phyloP scores from a whole-genome alignment of 2,329 filamentous ascomycete genomes.

The Chaetothyriales sp. region DNA sequence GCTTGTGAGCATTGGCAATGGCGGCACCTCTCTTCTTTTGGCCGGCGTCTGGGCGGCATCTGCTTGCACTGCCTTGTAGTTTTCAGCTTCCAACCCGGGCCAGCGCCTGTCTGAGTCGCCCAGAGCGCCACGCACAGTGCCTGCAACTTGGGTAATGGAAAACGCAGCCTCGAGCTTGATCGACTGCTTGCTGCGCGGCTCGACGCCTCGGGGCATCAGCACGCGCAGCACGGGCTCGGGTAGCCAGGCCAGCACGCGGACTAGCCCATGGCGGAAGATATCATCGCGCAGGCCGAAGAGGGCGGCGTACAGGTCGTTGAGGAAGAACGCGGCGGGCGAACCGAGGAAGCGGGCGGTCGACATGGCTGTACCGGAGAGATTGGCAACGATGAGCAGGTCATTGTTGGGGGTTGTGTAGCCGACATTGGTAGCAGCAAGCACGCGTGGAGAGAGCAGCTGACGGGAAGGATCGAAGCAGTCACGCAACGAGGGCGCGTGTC shows the following conservation, averaged over 20 bases:
- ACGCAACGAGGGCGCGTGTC: conserved; percentile 38
- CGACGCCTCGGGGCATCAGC: conserved; percentile 46
- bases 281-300: conserved; percentile 39
- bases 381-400: conserved; percentile 54
- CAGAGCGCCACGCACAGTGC: no score
- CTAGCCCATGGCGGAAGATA: conserved; percentile 61
- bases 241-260: conserved; percentile 65
- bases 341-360: conserved; percentile 41
- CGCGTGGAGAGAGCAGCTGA: conserved; percentile 19
- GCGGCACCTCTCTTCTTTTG: conserved; percentile 1
- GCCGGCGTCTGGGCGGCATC: background rate
- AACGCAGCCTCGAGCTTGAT: conserved; percentile 10
- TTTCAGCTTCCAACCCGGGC: background rate
- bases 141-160: conserved; percentile 10
- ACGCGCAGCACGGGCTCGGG: conserved; percentile 43
- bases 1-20: conserved; percentile 5
- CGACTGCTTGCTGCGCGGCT: conserved; percentile 29
- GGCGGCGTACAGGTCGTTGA: conserved; percentile 46
- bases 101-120: background rate
- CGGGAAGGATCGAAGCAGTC: conserved; percentile 45
- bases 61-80: background rate
- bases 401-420: background rate
- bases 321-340: conserved; percentile 31
- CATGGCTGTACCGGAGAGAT: conserved; percentile 33
- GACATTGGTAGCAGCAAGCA: background rate